These are phyloP conservation scores for Neobulgaria alba DNA, from an alignment of 2,329 filamentous ascomycete species.

Conservation along the genomic window DNA sequence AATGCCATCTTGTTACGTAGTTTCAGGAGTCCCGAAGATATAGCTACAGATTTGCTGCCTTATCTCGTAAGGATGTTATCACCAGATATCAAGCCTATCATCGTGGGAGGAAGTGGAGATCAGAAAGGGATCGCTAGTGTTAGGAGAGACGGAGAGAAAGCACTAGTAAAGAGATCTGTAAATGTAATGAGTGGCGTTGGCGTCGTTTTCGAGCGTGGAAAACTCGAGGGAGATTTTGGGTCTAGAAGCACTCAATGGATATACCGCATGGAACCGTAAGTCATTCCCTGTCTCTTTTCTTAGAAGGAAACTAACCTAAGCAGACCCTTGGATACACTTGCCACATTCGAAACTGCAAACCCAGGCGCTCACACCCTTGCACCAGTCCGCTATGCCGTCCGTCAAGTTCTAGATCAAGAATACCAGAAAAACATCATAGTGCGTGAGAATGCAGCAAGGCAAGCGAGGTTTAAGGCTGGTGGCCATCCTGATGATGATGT, in stretches of 20 bases:
- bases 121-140: slow-evolving; percentile 70
- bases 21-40: slow-evolving; percentile 70
- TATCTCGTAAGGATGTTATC: slow-evolving; percentile 77
- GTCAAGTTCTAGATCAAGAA: slow-evolving; percentile 89
- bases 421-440: slow-evolving; percentile 63
- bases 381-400: slow-evolving; percentile 82
- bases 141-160: slow-evolving; percentile 75
- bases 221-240: slow-evolving; percentile 61
- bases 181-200: slow-evolving; percentile 76
- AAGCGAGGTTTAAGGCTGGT: slow-evolving; percentile 54
- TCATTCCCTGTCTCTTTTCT: slow-evolving; percentile 22
- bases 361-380: slow-evolving; percentile 46
- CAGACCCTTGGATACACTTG: slow-evolving; percentile 66
- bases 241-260: slow-evolving; percentile 59
- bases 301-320: slow-evolving; percentile 3
- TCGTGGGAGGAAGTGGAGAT: slow-evolving; percentile 63
- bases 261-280: slow-evolving; percentile 91
- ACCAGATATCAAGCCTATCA: slow-evolving; percentile 83
- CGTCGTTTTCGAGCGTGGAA: slow-evolving; percentile 70
- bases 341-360: slow-evolving; percentile 62
- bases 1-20: slow-evolving; percentile 63
- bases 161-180: slow-evolving; percentile 71
- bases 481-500: slow-evolving; percentile 29
- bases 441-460: slow-evolving; percentile 57
- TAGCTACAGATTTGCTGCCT: slow-evolving; percentile 76